Base-by-base conservation (phyloP, 192 early-diverging fungal genomes). In the Coemansia sp. region DNA sequence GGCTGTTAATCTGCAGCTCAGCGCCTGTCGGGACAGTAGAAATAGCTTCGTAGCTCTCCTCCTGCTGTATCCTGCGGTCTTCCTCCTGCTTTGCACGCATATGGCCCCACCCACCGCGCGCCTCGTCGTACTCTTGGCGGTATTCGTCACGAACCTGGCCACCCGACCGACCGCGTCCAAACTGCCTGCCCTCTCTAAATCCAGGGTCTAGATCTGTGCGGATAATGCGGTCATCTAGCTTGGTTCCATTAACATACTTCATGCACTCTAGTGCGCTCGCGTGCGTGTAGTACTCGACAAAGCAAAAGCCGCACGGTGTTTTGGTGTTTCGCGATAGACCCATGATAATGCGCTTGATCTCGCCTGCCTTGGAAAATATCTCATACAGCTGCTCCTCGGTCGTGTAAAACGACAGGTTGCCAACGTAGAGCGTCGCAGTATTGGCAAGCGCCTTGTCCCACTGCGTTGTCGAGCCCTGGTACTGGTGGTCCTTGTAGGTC, bases 331-430 rank as follows among this genome's bases (percentile, higher is more conserved):
- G 84, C 71, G 96, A 93, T 5, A 98, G 84, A 0, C 97, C 97
- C 97, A 98, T 98, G 68, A 98, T 98, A 62, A 98, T 95, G 57
- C 97, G 89, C 72, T 97, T 96, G 61, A 98, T 93, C 57, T 96
- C 94, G n/a, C 97, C 97, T 65, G 85, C 86, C 79, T 96, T 97
- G 15, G 93, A 90, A 72, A 98, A 98, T 15, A 98, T 78, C 71
- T 95, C 94, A 71, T 94, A 91, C 21, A 98, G 89, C 74, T 98
- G 97, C 84, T 98, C 97, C 80, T 98, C 97, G 0, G 95, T 96
- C 2, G 95, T 98, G 83, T 88, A 98, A 66, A 97, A 98, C 17
- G 94, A 96, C 38, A 98, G 76, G 78, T 98, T 98, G 51, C 97
- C 97, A 11, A 98, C 88, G 64, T 98, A 98, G 36, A 98, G 86